Evolutionary conservation across 2,329 filamentous ascomycete species (phyloP).

Genomic region (Trichophyton rubrum): DNA sequence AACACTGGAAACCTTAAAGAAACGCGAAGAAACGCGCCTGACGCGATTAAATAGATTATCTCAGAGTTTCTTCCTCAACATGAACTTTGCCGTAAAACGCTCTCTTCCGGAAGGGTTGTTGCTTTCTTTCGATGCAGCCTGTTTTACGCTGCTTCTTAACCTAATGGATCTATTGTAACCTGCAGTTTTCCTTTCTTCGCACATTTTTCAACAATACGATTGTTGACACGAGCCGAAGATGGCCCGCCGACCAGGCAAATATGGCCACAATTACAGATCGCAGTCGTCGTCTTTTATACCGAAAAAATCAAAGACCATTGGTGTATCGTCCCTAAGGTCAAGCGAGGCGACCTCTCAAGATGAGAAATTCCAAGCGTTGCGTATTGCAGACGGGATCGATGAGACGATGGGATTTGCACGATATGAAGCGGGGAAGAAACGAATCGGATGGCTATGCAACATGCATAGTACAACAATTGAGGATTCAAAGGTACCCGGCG

Average conservation of each 20-base stretch:
- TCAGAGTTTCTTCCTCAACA: background rate
- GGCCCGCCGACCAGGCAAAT: conserved; percentile 45
- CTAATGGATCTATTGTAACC: background rate
- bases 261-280: conserved; percentile 47
- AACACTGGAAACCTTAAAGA: background rate
- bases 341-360: conserved; percentile 81
- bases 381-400: conserved; percentile 78
- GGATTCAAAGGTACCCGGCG: conserved; percentile 70
- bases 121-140: background rate
- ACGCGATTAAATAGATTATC: background rate
- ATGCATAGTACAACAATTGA: conserved; percentile 80
- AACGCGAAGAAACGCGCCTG: conserved; percentile 8
- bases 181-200: background rate
- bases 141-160: background rate
- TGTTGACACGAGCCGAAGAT: conserved; percentile 27
- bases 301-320: conserved; percentile 60
- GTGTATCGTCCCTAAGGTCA: conserved; percentile 58
- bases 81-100: background rate
- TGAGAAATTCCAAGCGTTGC: conserved; percentile 79
- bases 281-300: conserved; percentile 33
- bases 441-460: conserved; percentile 87
- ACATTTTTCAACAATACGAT: background rate
- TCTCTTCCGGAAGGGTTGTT: background rate
- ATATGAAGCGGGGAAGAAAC: conserved; percentile 77
- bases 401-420: conserved; percentile 88